Evolutionary conservation across 2,329 filamentous ascomycete species (phyloP), one percentile per base, ranked within the genome.

Genomic region (Colletotrichum simmondsii): DNA sequence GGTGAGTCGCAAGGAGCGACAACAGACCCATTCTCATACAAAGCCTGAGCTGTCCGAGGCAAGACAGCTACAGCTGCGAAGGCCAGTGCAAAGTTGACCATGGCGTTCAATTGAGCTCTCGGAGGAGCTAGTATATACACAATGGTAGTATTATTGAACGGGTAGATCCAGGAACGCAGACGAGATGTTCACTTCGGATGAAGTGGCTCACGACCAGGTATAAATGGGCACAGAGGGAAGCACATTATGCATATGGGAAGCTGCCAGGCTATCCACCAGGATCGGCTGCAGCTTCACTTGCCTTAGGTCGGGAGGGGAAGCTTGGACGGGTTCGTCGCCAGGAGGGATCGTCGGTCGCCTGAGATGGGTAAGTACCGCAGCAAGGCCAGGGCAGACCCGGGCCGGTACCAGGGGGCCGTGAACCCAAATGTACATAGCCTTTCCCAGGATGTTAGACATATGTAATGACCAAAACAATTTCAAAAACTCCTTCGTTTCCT

Each of bases 1-100:
- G 90, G 87, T 10, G 91, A 93, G 78, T 92, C 89, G 81, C 92
- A 93, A 1, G 92, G 91, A 3, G 91, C 89, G 71, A 88, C 85
- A 53, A 90, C 83, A 3, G 87, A 87, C 75, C 90, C 91, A 80
- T 92, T 90, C 75, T 84, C 83, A 79, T 89, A 92, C 24, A 93
- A 80, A 14, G 87, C 88, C 16, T 75, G 68, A 30, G 81, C 81
- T 11, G 80, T 79, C 14, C 75, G 59, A 72, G 75, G 53, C 32
- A 53, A 61, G 28, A 28, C 72, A 56, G 62, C 68, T n/a, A 75
- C 56, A 30, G 69, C 72, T 32, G 30, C 30, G 26, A 75, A 24
- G n/a, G 65, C 54, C 19, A 59, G 28, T 30, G 30, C 53, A 12
- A 63, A 22, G 54, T 19, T 56, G 26, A 61, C 24, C 68, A 73